Evolutionary conservation across 2,329 filamentous ascomycete species (phyloP).

Genomic region (Aspergillus sp.): DNA sequence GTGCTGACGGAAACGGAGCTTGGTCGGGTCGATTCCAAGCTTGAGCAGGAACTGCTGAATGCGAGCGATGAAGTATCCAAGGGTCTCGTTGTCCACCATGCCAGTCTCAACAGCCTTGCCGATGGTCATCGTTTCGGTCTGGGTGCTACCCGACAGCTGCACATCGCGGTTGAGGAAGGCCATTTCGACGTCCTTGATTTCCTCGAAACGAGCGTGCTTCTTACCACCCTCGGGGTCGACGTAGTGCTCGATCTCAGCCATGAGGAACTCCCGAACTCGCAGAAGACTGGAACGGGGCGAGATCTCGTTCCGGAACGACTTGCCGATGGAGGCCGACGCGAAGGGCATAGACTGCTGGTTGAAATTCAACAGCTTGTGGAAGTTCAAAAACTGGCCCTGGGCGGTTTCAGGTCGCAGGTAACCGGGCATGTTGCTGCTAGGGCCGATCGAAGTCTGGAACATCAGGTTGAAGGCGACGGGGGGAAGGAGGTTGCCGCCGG

Average conservation of each 20-base stretch:
- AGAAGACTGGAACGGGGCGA: slow-evolving; percentile 88
- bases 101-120: slow-evolving; percentile 80
- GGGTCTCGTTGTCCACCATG: slow-evolving; percentile 92
- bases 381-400: slow-evolving; percentile 97
- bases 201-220: slow-evolving; percentile 84
- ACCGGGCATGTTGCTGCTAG: slow-evolving; percentile 80
- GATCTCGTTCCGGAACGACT: slow-evolving; percentile 98
- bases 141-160: slow-evolving; percentile 82
- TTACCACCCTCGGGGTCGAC: slow-evolving; percentile 94
- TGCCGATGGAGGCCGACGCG: slow-evolving; percentile 93
- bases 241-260: slow-evolving; percentile 99
- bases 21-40: slow-evolving; percentile 81
- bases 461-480: slow-evolving; percentile 97
- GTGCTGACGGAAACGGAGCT: slow-evolving; percentile 95
- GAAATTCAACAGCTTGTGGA: slow-evolving; percentile 92
- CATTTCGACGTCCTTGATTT: slow-evolving; percentile 81
- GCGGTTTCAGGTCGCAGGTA: slow-evolving; percentile 93
- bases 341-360: slow-evolving; percentile 96
- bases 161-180: slow-evolving; percentile 80
- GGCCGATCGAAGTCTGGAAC: slow-evolving; percentile 95
- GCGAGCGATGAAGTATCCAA: slow-evolving; percentile 94
- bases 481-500: slow-evolving; percentile 70
- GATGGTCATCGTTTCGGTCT: slow-evolving; percentile 70
- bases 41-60: slow-evolving; percentile 88
- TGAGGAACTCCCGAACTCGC: slow-evolving; percentile 93